A percentile compares a stretch with the other conserved stretches of the same genome.
Evolutionary conservation across 1,139 yeast genomes (phyloP).

Genomic region (Nakaseomyces kungkrabaensis): DNA sequence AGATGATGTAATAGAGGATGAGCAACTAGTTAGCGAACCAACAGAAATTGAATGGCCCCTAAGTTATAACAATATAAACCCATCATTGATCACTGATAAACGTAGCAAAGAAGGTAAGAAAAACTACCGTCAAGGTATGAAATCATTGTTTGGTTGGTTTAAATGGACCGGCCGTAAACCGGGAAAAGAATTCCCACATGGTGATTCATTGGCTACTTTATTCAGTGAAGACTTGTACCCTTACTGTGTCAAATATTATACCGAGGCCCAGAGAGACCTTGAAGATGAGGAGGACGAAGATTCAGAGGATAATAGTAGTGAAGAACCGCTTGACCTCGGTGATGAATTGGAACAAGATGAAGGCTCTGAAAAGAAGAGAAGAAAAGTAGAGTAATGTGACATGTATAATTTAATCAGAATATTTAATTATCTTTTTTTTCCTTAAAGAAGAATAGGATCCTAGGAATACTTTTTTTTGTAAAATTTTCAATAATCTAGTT

Average conservation of each 20-base stretch:
- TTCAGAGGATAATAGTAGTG: slow-evolving; percentile 6
- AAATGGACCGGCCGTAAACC: slow-evolving; percentile 66
- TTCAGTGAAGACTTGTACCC: slow-evolving; percentile 61
- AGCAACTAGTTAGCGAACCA: slow-evolving; percentile 40
- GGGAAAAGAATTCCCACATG: slow-evolving; percentile 63
- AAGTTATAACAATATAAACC: slow-evolving; percentile 44
- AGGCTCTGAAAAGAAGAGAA: not conserved
- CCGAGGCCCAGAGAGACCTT: slow-evolving; percentile 49
- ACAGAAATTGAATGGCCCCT: slow-evolving; percentile 52
- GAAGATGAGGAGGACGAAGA: slow-evolving; percentile 34
- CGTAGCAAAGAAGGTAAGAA: slow-evolving; percentile 45
- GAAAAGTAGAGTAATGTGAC: slow-evolving; percentile 5
- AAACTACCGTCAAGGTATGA: slow-evolving; percentile 58
- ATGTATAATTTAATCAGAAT: slow-evolving; percentile 5
- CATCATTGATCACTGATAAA: slow-evolving; percentile 37
- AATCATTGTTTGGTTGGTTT: slow-evolving; percentile 65
- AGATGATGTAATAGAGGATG: slow-evolving; percentile 38
- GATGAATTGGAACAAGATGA: not conserved
- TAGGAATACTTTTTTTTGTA: too few relatives aligned
- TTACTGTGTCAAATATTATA: slow-evolving; percentile 61
- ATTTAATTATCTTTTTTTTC: slow-evolving; percentile 9
- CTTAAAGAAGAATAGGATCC: too few relatives aligned
- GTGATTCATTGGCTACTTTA: slow-evolving; percentile 58
- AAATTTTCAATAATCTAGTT: slow-evolving; percentile 16
- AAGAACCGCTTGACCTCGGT: slow-evolving; percentile 1